phyloP scores from a whole-genome alignment of 441 rosid genomes.

The Mallotus repandus region DNA sequence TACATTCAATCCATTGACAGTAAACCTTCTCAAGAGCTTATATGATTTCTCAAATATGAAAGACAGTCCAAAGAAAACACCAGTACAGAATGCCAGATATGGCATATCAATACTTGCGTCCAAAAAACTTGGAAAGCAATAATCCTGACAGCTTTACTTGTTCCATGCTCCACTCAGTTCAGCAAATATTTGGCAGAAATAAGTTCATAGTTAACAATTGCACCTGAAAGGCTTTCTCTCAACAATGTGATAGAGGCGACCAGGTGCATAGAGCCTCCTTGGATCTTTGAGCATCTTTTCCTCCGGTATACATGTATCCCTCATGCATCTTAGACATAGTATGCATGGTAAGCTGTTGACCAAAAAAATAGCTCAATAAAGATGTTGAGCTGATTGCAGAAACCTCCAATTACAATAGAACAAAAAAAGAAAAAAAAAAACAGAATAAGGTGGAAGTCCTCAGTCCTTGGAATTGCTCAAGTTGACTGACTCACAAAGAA shows the following conservation, averaged over 20 bases:
- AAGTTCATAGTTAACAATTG: background rate
- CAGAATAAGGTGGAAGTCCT: background rate
- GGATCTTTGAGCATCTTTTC: conserved; percentile 87
- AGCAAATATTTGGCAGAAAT: background rate
- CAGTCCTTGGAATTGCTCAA: background rate
- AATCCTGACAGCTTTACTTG: background rate
- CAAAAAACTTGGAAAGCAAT: background rate
- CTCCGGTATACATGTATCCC: conserved; percentile 84
- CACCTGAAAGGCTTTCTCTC: conserved; percentile 86
- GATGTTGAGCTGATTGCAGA: background rate
- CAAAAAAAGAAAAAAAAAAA: background rate
- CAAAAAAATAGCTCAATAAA: conserved; percentile 10
- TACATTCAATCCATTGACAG: background rate
- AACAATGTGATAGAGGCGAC: conserved; percentile 92
- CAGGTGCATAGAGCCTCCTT: conserved; percentile 93
- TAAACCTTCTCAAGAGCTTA: background rate
- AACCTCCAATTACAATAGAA: background rate
- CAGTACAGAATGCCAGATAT: background rate
- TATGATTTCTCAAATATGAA: background rate
- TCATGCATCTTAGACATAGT: conserved; percentile 79
- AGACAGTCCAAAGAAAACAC: background rate
- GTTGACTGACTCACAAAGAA: background rate
- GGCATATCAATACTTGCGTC: background rate
- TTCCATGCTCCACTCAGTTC: background rate
- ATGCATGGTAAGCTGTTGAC: conserved; percentile 78